Evolutionary conservation across 352 stramenopile genomes (phyloP).

Genomic region (Pythium aristosporum): DNA sequence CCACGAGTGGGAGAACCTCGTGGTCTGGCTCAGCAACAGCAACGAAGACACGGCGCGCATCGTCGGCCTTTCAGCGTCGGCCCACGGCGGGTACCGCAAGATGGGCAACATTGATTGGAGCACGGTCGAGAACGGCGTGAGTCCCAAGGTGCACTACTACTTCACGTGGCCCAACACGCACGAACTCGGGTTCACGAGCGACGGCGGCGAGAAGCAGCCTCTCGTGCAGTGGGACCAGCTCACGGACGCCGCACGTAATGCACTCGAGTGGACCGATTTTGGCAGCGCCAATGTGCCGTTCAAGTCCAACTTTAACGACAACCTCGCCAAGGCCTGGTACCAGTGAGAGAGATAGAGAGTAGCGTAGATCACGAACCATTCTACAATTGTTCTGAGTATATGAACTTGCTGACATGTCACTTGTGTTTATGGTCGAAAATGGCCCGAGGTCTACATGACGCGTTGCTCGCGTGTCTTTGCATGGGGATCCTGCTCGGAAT

Average conservation of each 20-base stretch:
- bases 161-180: conserved; percentile 22
- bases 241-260: conserved; percentile 20
- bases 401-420: too few species aligned
- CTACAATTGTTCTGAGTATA: not conserved
- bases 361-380: not conserved
- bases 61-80: conserved; percentile 16
- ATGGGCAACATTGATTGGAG: conserved; percentile 8
- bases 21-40: conserved; percentile 40
- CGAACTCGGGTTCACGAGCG: conserved; percentile 18
- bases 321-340: conserved; percentile 24
- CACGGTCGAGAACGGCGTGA: conserved; percentile 14
- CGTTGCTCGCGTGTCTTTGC: not conserved
- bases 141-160: conserved; percentile 17
- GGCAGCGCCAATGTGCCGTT: conserved; percentile 26
- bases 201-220: conserved; percentile 23
- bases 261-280: conserved; percentile 28
- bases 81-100: conserved; percentile 22
- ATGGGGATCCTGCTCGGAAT: too few species aligned
- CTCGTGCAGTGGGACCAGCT: conserved; percentile 30
- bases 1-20: conserved; percentile 38
- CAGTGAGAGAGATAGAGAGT: conserved; percentile 14
- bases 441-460: too few species aligned
- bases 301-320: conserved; percentile 26
- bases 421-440: too few species aligned
- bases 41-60: conserved; percentile 13